phyloP scores from a whole-genome alignment of 345 rosid genomes.

The Acer yangbiense region DNA sequence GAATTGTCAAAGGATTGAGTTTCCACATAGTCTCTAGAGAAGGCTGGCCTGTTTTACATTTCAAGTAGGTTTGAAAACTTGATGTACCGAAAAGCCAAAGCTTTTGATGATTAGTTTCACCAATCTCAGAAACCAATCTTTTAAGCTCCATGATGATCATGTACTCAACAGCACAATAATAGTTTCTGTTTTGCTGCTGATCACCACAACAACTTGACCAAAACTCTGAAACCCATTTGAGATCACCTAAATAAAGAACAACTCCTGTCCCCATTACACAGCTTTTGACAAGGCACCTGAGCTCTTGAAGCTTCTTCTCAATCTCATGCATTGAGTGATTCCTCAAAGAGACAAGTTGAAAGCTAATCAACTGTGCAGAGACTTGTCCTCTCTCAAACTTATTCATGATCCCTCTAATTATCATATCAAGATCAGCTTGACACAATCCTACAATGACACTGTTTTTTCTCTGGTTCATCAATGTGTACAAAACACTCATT shows the following conservation, averaged over 20 bases:
- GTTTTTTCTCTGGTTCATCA: conserved; percentile 49
- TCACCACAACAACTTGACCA: conserved; percentile 49
- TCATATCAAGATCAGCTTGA: conserved; percentile 36
- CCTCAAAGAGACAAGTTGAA: conserved; percentile 54
- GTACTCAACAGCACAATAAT: conserved; percentile 45
- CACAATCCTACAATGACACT: conserved; percentile 54
- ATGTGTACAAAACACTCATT: conserved; percentile 39
- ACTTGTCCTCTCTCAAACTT: conserved; percentile 54
- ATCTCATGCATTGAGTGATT: conserved; percentile 53
- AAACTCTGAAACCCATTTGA: conserved; percentile 56
- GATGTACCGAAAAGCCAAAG: conserved; percentile 59
- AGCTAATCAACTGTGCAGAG: conserved; percentile 47
- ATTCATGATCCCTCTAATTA: conserved; percentile 51
- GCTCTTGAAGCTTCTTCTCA: conserved; percentile 57
- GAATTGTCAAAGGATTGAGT: conserved; percentile 52
- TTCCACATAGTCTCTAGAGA: conserved; percentile 62
- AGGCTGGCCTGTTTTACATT: conserved; percentile 64
- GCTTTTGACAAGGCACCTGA: conserved; percentile 51
- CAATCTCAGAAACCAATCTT: conserved; percentile 43
- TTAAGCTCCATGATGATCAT: conserved; percentile 56
- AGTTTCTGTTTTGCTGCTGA: conserved; percentile 42
- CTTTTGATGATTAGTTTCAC: conserved; percentile 36
- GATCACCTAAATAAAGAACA: conserved; percentile 65
- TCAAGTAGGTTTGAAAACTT: conserved; percentile 55
- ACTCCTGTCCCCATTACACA: conserved; percentile 39